Evolutionary conservation across 2,329 filamentous ascomycete species (phyloP), one percentile per base, ranked within the genome.

Genomic region (Pseudocercospora fuligena): DNA sequence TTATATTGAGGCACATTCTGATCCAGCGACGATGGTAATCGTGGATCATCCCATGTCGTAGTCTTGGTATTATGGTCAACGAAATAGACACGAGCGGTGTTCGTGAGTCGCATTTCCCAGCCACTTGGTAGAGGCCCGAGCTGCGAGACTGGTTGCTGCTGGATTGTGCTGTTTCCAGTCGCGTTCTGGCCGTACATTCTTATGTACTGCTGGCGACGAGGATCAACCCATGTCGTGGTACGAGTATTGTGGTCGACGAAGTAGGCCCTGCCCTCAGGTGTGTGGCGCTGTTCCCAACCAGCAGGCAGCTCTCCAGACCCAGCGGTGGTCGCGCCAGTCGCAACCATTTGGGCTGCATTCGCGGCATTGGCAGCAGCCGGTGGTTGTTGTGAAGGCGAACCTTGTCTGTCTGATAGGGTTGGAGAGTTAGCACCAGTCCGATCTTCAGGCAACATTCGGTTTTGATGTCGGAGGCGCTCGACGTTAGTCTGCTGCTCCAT

Each of bases 31-130:
- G 94, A 98, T 25, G 95, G 95, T 73, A 99, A 83, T 76, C 95
- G 89, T 40, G 95, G 95, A 76, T 99, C 95, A 77, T 99, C 95
- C 95, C 95, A 99, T 0, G 95, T 99, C 3, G 95, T 99, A 0
- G 95, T 99, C 85, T 99, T 99, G 53, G 95, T 99, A 82, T 99
- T 99, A 83, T 99, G 95, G 76, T 99, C 95, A 53, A 99, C 95
- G 80, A 99, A 99, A 82, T 99, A 99, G 16, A 99, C 95, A 66
- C 95, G 88, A 29, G 95, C 95, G 14, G 95, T 99, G 80, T 99
- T 98, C 61, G 95, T 99, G 60, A 99, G 89, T 67, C 95, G 92
- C 95, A 99, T 99, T 85, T 99, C 95, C 95, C 95, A 99, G 2
- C 95, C 95, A 76, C 95, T 98, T 2, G 95, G 95, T 57, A 99